These are phyloP conservation scores for Neofusicoccum sp. DNA, from an alignment of 2,329 filamentous ascomycete species.

Conservation along the genomic window DNA sequence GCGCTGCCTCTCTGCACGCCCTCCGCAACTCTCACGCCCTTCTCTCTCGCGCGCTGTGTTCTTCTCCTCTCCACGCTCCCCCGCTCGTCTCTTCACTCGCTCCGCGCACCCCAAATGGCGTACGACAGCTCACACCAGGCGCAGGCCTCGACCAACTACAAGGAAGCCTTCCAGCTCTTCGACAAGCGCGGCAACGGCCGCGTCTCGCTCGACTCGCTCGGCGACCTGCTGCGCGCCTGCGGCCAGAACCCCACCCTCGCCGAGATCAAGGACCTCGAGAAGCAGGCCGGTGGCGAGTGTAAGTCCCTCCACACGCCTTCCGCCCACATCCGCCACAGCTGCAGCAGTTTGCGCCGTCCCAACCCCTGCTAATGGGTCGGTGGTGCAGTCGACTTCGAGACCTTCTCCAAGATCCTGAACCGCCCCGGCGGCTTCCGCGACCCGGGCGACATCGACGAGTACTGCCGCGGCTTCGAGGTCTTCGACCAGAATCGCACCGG, in stretches of 20 bases:
- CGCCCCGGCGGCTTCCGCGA: slow-evolving; percentile 97
- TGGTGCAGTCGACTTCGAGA: slow-evolving; percentile 86
- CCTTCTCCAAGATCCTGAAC: slow-evolving; percentile 95
- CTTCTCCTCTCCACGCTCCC: not conserved
- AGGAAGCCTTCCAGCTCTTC: slow-evolving; percentile 99
- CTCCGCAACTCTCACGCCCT: not conserved
- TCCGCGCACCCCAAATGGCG: not conserved
- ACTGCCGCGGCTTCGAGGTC: slow-evolving; percentile 97
- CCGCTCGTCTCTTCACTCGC: not conserved
- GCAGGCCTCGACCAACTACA: slow-evolving; percentile 92
- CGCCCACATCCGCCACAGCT: not conserved
- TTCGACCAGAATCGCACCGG: slow-evolving; percentile 99
- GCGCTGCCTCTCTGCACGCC: not conserved
- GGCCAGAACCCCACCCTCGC: slow-evolving; percentile 95
- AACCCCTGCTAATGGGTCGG: slow-evolving; percentile 53
- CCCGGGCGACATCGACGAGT: slow-evolving; percentile 95
- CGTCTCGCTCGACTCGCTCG: slow-evolving; percentile 80
- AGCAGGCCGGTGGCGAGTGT: slow-evolving; percentile 88
- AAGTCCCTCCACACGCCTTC: slow-evolving; percentile 44
- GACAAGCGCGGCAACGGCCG: slow-evolving; percentile 97
- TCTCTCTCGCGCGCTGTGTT: not conserved
- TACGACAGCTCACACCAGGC: slow-evolving; percentile 21
- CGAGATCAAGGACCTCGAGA: slow-evolving; percentile 91
- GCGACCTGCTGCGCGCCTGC: slow-evolving; percentile 92
- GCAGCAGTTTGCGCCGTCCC: not conserved